Base-by-base conservation (phyloP, 169 alveolate genomes). In the Eimeria acervulina region DNA sequence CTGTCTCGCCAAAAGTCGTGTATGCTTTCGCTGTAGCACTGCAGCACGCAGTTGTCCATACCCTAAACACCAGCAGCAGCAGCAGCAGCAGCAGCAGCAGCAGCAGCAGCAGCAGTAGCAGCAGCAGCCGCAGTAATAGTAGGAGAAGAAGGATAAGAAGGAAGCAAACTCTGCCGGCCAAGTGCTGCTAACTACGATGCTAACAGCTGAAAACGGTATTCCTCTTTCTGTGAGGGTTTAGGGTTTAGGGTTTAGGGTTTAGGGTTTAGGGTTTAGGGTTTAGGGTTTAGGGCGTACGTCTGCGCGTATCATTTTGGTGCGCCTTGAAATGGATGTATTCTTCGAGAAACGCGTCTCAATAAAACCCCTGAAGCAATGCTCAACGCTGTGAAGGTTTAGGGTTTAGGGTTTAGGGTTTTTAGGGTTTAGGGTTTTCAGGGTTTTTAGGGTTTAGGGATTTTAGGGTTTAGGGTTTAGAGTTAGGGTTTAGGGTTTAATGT, bases 261-360 rank as follows among this genome's bases (percentile, higher is more conserved):
- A 74, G 38, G 47, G 85, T 26, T 74, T 40, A 74, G 85, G 85
- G 44, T 33, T 74, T 74, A 33, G 85, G 38, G 85, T 33, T 66
- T 66, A 66, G 76, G 76, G 47, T 74, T 74, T 33, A 33, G 47
- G 44, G 38, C 83, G 44, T 66, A 90, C 95, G 68, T 90, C 95
- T 4, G 95, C 95, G 15, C 95, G 95, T 7, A 90, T 47, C 95
- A 90, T 90, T 31, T 90, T 90, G 28, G 95, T 90, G 26, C 95
- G 44, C 52, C 95, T 6, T 2, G 95, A 90, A 47, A 90, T 38
- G 52, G 95, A 90, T 6, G 95, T 90, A 51, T 90, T 90, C 52
- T 90, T 90, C 0, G 95, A 90, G 15, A 55, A 90, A 90, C 95
- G 95, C 44, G 95, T 90, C 87, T 90, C 95, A 52, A 90, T 90